phyloP scores from a whole-genome alignment of 2,329 filamentous ascomycete species.

The Lasiodiplodia citricola region DNA sequence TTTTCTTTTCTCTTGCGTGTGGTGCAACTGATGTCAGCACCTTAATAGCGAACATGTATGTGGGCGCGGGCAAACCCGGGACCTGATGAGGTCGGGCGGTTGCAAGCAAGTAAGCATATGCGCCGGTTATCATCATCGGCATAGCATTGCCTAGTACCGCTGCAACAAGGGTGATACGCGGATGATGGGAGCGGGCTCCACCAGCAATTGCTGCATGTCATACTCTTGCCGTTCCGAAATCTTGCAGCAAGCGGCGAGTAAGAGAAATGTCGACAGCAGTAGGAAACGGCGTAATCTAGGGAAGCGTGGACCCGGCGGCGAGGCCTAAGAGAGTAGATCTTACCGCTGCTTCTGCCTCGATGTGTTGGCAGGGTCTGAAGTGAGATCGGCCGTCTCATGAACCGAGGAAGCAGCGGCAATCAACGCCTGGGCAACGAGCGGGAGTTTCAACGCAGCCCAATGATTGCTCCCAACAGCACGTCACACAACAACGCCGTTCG shows the following conservation, averaged over 20 bases:
- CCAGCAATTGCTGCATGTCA: not conserved
- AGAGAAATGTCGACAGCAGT: not conserved
- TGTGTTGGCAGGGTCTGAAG: not conserved
- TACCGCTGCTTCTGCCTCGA: not conserved
- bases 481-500: constrained; percentile 25
- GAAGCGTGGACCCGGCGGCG: not conserved
- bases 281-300: not conserved
- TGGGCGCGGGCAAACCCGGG: constrained; percentile 4
- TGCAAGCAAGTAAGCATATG: not conserved
- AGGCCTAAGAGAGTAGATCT: constrained; percentile 1
- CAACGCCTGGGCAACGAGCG: not conserved
- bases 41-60: not conserved
- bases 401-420: constrained; percentile 8
- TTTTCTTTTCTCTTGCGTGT: constrained; percentile 8
- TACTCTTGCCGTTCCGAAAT: not conserved
- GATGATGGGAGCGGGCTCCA: not conserved
- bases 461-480: not conserved
- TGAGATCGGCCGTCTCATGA: constrained; percentile 19
- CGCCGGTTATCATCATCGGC: constrained; percentile 19
- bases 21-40: constrained; percentile 7
- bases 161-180: constrained; percentile 6
- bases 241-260: constrained; percentile 4
- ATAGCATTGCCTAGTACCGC: not conserved
- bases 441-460: constrained; percentile 14
- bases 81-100: constrained; percentile 4